Percentiles rank a stretch among this genome's conserved stretches.
phyloP scores from a whole-genome alignment of 257 asterid genomes.

The Plantago ovata region DNA sequence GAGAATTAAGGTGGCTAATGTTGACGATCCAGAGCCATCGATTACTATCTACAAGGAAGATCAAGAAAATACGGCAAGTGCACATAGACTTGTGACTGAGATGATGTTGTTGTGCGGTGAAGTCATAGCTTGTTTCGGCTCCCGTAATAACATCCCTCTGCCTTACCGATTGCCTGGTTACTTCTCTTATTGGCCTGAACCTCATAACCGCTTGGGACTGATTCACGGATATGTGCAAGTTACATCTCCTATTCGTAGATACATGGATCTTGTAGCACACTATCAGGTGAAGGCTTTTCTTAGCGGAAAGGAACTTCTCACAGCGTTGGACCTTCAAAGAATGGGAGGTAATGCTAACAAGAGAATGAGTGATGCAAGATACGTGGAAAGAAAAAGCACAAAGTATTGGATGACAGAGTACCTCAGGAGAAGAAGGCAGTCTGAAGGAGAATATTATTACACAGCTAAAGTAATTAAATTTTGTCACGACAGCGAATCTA shows the following conservation, averaged over 20 bases:
- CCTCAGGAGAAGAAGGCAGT: constrained; percentile 75
- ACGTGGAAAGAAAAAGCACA: constrained; percentile 65
- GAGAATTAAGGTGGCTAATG: constrained; percentile 77
- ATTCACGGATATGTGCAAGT: constrained; percentile 99
- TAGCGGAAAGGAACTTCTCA: background rate
- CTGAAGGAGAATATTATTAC: constrained; percentile 52
- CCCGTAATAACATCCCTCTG: constrained; percentile 60
- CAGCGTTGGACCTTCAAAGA: constrained; percentile 82
- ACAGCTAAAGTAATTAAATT: constrained; percentile 81
- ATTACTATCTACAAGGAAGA: constrained; percentile 86
- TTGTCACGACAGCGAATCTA: constrained; percentile 69
- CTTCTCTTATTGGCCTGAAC: constrained; percentile 69
- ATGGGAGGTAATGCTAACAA: constrained; percentile 66
- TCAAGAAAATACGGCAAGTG: constrained; percentile 93
- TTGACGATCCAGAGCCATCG: constrained; percentile 82
- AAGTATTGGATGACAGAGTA: constrained; percentile 89
- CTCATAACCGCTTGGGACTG: constrained; percentile 87
- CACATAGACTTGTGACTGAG: constrained; percentile 90
- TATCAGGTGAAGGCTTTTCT: constrained; percentile 54
- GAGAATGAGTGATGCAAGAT: constrained; percentile 54
- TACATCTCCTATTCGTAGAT: constrained; percentile 96
- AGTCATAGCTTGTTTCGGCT: constrained; percentile 84
- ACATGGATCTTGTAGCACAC: constrained; percentile 92
- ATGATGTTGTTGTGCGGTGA: constrained; percentile 99
- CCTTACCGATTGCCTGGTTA: constrained; percentile 86